Conservation (phyloP, 2,329 filamentous ascomycete species). For the Phyllosticta citriasiana region DNA sequence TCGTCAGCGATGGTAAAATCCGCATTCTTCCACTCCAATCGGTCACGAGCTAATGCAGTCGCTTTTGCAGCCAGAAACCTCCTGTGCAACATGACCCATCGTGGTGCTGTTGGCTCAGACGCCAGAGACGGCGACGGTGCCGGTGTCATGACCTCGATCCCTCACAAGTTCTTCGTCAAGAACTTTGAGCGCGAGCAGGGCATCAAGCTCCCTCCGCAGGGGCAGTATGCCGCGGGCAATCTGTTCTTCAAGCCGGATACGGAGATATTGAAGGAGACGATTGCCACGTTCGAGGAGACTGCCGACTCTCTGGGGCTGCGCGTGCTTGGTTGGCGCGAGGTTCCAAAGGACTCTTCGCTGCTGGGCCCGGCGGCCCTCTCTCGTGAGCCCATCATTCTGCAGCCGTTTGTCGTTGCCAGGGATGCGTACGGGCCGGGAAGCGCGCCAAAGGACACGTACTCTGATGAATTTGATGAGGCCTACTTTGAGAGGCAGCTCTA, state of each 20-base stretch:
- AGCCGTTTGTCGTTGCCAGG: slow-evolving; percentile 85
- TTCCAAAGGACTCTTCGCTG: slow-evolving; percentile 84
- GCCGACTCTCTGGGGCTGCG: slow-evolving; percentile 79
- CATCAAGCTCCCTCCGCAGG: slow-evolving; percentile 74
- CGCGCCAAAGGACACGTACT: slow-evolving; percentile 68
- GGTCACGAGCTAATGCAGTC: slow-evolving; percentile 4
- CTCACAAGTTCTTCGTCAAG: slow-evolving; percentile 97
- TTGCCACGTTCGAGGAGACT: slow-evolving; percentile 87
- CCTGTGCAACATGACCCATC: slow-evolving; percentile 99
- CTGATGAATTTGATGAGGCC: slow-evolving; percentile 70
- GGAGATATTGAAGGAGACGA: slow-evolving; percentile 80
- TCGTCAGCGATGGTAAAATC: slow-evolving; percentile 80
- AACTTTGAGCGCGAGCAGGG: slow-evolving; percentile 90
- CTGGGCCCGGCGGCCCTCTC: slow-evolving; percentile 88
- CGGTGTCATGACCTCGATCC: slow-evolving; percentile 98
- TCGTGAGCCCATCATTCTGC: slow-evolving; percentile 87
- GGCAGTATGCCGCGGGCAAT: slow-evolving; percentile 95
- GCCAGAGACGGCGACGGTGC: slow-evolving; percentile 96
- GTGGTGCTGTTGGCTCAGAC: slow-evolving; percentile 95
- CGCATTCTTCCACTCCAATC: slow-evolving; percentile 1
- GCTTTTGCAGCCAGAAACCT: slow-evolving; percentile 64
- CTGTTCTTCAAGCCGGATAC: slow-evolving; percentile 97
- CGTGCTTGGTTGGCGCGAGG: slow-evolving; percentile 92
- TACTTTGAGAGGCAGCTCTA: slow-evolving; percentile 90
- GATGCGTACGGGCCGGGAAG: slow-evolving; percentile 75